phyloP scores from a whole-genome alignment of 345 rosid genomes.

The Sonneratia caseolaris region DNA sequence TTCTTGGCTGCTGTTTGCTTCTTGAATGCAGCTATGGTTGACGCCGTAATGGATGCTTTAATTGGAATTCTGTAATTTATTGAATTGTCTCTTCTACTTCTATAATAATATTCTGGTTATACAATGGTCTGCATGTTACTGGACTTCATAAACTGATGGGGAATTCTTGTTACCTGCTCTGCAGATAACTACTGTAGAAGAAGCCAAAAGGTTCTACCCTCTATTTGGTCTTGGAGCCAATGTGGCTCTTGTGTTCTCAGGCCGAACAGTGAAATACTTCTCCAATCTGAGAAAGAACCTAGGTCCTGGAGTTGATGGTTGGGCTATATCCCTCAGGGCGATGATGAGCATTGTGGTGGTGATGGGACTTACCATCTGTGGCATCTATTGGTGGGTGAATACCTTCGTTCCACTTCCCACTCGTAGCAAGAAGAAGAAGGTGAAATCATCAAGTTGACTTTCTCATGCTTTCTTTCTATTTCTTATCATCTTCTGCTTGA shows the following conservation, averaged over 20 bases:
- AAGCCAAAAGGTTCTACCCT: slow-evolving; percentile 94
- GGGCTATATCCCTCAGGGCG: slow-evolving; percentile 88
- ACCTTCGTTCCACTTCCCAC: slow-evolving; percentile 65
- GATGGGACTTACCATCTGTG: slow-evolving; percentile 79
- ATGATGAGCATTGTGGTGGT: slow-evolving; percentile 95
- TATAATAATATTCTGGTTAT: neutral
- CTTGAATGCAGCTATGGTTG: too few species aligned
- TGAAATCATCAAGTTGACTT: slow-evolving; percentile 11
- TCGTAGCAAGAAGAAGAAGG: slow-evolving; percentile 97
- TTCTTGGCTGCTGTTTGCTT: too few species aligned
- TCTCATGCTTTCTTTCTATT: neutral
- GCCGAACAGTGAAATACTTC: slow-evolving; percentile 92
- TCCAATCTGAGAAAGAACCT: slow-evolving; percentile 71
- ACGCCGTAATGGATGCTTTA: neutral
- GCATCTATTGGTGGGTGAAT: slow-evolving; percentile 95
- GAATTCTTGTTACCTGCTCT: neutral
- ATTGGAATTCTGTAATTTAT: neutral
- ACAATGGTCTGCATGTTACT: neutral
- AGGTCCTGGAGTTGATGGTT: slow-evolving; percentile 99
- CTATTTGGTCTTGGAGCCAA: slow-evolving; percentile 94
- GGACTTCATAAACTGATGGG: neutral
- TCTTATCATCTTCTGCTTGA: neutral
- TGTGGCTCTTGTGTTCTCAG: slow-evolving; percentile 84
- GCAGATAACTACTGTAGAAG: slow-evolving; percentile 93
- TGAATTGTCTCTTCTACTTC: neutral